A percentile compares a stretch with the other conserved stretches of the same genome.
Evolutionary conservation across 208 protist species (phyloP).

Genomic region (Naegleria gruberi): DNA sequence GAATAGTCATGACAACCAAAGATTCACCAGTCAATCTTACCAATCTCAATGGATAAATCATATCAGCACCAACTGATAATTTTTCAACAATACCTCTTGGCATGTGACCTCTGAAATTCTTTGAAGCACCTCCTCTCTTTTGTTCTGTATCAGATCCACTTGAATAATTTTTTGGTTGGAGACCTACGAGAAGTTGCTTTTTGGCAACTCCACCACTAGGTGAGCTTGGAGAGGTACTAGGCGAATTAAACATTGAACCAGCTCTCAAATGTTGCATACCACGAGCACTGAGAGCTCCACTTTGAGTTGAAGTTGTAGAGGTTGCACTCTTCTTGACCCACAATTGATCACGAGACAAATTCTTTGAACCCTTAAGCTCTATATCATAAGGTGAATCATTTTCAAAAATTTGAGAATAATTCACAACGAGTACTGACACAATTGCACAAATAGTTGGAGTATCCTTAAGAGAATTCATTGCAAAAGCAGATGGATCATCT

Average conservation of each 20-base stretch:
- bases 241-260: background rate
- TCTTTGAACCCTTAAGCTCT: background rate
- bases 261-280: background rate
- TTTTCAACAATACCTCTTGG: conserved; percentile 8
- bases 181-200: background rate
- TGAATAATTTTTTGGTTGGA: background rate
- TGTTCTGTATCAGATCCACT: background rate
- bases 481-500: background rate
- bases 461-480: background rate
- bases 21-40: background rate
- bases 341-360: background rate
- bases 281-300: background rate
- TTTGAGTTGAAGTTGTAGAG: background rate
- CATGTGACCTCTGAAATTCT: background rate
- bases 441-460: background rate
- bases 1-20: background rate
- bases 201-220: no score
- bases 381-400: background rate
- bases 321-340: background rate
- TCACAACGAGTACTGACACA: background rate
- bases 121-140: background rate
- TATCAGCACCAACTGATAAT: background rate
- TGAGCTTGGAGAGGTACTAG: background rate
- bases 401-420: background rate
- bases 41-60: conserved; percentile 3